These are phyloP conservation scores for Hypericum perforatum DNA, from an alignment of 345 rosid species.

Conservation along the genomic window DNA sequence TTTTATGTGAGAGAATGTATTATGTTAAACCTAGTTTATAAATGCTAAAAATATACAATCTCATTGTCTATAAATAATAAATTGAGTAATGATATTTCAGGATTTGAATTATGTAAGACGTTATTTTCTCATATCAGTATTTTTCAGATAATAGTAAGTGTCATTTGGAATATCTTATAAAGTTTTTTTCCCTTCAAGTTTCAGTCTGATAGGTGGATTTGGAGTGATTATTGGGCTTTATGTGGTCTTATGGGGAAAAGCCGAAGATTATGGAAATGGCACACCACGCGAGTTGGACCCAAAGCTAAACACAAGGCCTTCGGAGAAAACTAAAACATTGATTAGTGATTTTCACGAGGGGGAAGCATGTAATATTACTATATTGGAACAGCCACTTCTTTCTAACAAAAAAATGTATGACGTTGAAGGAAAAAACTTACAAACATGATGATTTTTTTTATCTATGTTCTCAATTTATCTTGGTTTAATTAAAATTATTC, in stretches of 20 bases:
- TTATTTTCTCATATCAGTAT: too few relatives aligned
- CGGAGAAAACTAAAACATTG: conserved; percentile 17
- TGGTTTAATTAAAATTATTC: too few relatives aligned
- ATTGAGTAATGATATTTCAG: too few relatives aligned
- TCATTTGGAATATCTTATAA: not conserved
- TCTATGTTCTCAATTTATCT: too few relatives aligned
- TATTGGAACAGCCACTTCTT: conserved; percentile 42
- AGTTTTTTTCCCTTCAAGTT: not conserved
- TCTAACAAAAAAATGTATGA: conserved; percentile 13
- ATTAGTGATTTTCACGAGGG: conserved; percentile 25
- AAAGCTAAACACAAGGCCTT: conserved; percentile 16
- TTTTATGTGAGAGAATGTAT: too few relatives aligned
- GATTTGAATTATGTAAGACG: too few relatives aligned
- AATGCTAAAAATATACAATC: too few relatives aligned
- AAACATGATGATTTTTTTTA: too few relatives aligned
- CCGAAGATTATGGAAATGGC: conserved; percentile 29
- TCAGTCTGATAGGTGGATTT: conserved; percentile 39
- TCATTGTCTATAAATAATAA: too few relatives aligned
- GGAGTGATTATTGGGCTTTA: conserved; percentile 20
- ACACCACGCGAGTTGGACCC: conserved; percentile 12
- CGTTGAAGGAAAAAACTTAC: too few relatives aligned
- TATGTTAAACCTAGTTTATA: too few relatives aligned
- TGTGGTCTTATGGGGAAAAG: conserved; percentile 54
- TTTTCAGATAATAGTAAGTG: not conserved
- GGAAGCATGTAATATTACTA: conserved; percentile 12